Conservation (phyloP, 2,329 filamentous ascomycete species). For the Penicillium sclerotiorum region DNA sequence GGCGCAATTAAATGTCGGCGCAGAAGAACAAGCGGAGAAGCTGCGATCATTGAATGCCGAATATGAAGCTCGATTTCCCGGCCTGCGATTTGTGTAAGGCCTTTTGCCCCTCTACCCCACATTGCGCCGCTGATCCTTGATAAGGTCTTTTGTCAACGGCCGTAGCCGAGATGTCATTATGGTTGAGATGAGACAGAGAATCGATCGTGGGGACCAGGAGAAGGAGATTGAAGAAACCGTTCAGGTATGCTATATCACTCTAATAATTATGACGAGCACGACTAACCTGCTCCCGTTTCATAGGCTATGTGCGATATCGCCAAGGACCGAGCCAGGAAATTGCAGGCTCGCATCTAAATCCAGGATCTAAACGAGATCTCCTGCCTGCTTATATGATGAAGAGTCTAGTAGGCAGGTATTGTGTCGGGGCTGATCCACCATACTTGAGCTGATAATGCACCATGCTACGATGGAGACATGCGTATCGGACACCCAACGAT, state of each 20-base stretch:
- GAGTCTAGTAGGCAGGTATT: too few species aligned
- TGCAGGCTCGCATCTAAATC: constrained; percentile 42
- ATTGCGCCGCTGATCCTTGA: constrained; percentile 8
- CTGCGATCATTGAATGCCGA: constrained; percentile 69
- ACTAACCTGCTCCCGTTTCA: background rate
- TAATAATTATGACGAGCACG: background rate
- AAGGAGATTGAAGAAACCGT: constrained; percentile 74
- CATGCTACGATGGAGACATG: too few species aligned
- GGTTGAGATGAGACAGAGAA: constrained; percentile 76
- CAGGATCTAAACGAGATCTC: too few species aligned
- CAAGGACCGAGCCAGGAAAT: constrained; percentile 71
- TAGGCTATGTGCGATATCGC: constrained; percentile 94
- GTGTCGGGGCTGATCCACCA: too few species aligned
- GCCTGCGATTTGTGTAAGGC: constrained; percentile 72
- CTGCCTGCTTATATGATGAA: too few species aligned
- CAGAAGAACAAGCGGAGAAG: constrained; percentile 50
- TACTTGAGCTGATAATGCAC: too few species aligned
- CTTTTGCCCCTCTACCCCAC: background rate
- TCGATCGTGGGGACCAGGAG: constrained; percentile 66
- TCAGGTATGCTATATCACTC: constrained; percentile 56
- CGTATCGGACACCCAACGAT: too few species aligned
- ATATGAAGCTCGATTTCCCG: constrained; percentile 81
- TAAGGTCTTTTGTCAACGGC: constrained; percentile 82
- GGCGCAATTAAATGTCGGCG: constrained; percentile 66
- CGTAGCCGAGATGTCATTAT: constrained; percentile 73